Evolutionary conservation across 331 rosid species (phyloP).

Genomic region (Quercus phellos): DNA sequence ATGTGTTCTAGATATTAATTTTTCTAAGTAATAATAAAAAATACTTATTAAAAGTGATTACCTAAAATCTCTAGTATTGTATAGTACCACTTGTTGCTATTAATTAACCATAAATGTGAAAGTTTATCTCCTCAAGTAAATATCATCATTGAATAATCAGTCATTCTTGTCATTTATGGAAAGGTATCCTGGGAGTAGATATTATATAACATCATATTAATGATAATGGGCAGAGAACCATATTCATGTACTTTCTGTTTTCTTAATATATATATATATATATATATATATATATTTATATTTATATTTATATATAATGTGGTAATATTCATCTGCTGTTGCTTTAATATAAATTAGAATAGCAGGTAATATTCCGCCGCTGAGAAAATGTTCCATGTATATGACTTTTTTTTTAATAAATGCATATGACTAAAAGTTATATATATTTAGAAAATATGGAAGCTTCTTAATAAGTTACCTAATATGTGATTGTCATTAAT

Average conservation of each 20-base stretch:
- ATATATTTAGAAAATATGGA: no score
- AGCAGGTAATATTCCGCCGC: background rate
- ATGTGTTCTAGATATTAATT: no score
- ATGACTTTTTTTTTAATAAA: no score
- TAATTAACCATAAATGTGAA: background rate
- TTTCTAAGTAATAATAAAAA: no score
- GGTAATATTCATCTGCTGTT: no score
- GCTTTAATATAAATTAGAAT: background rate
- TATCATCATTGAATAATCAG: background rate
- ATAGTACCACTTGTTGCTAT: background rate
- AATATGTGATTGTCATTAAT: background rate
- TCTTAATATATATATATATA: no score
- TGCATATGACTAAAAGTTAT: no score
- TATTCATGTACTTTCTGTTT: background rate
- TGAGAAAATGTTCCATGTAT: background rate
- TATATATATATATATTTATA: no score
- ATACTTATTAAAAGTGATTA: background rate
- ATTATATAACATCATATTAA: background rate
- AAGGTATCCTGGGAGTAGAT: conserved; percentile 3
- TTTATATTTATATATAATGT: no score
- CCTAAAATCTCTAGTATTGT: background rate
- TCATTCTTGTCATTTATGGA: background rate
- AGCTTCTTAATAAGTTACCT: background rate
- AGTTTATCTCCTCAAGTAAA: background rate
- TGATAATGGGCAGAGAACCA: background rate